A percentile compares a stretch with the other conserved stretches of the same genome.
phyloP scores from a whole-genome alignment of 495 filamentous ascomycete genomes.

The Lasiosphaeris hirsuta region DNA sequence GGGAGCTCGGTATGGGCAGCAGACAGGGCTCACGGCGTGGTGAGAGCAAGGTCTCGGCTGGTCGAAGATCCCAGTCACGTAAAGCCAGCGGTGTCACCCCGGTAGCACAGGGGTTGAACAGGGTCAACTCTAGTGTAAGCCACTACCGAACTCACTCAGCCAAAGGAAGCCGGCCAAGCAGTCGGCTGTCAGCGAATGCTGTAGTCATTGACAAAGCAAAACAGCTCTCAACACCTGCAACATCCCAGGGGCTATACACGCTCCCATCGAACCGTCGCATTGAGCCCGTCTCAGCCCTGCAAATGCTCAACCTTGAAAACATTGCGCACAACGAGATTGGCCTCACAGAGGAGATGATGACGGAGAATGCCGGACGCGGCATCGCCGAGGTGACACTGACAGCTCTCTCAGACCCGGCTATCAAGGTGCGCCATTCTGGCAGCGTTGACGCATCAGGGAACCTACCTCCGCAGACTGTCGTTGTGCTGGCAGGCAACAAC shows the following conservation, averaged over 20 bases:
- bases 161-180: slow-evolving; percentile 33
- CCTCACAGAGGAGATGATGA: slow-evolving; percentile 81
- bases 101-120: slow-evolving; percentile 31
- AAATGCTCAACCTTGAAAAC: slow-evolving; percentile 88
- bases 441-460: slow-evolving; percentile 30
- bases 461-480: slow-evolving; percentile 55
- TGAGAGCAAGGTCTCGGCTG: slow-evolving; percentile 43
- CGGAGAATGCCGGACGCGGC: slow-evolving; percentile 83
- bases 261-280: slow-evolving; percentile 66
- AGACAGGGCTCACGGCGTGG: slow-evolving; percentile 48
- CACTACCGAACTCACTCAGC: slow-evolving; percentile 24
- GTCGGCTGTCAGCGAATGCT: slow-evolving; percentile 28
- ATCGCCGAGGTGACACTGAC: slow-evolving; percentile 78
- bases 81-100: slow-evolving; percentile 54
- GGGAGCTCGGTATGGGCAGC: slow-evolving; percentile 40
- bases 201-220: slow-evolving; percentile 30
- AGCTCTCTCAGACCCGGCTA: slow-evolving; percentile 54
- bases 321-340: slow-evolving; percentile 79
- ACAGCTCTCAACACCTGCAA: slow-evolving; percentile 24
- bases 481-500: slow-evolving; percentile 85
- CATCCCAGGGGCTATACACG: slow-evolving; percentile 41
- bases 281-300: slow-evolving; percentile 75
- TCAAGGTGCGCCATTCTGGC: slow-evolving; percentile 45
- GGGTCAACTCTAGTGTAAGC: slow-evolving; percentile 48
- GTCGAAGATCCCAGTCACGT: slow-evolving; percentile 53